phyloP scores from a whole-genome alignment of 2,329 filamentous ascomycete species.

The Fusarium verrucosum region DNA sequence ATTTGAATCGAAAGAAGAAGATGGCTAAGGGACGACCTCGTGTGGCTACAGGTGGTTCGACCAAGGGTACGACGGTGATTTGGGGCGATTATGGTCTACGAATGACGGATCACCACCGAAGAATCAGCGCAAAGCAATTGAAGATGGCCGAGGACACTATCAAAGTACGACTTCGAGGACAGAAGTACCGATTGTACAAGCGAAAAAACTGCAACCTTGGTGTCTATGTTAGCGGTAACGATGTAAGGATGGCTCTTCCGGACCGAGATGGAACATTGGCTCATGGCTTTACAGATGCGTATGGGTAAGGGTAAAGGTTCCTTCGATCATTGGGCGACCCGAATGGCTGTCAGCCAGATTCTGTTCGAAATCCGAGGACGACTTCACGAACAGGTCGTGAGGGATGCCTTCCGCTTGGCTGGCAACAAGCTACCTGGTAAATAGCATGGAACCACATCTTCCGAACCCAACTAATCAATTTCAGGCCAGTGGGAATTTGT shows the following conservation, averaged over 20 bases:
- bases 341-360: conserved; percentile 89
- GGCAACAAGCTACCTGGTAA: conserved; percentile 94
- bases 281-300: conserved; percentile 68
- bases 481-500: conserved; percentile 90
- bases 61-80: conserved; percentile 91
- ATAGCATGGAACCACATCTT: not conserved
- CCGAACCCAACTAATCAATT: conserved; percentile 32
- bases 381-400: conserved; percentile 92
- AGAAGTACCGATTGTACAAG: conserved; percentile 93
- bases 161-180: conserved; percentile 83
- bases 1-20: conserved; percentile 77
- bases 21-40: conserved; percentile 92
- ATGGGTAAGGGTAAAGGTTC: conserved; percentile 99
- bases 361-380: conserved; percentile 92
- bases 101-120: conserved; percentile 91
- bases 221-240: conserved; percentile 94
- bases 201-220: conserved; percentile 91
- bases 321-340: conserved; percentile 95
- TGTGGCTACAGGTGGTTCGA: conserved; percentile 89
- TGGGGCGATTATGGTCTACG: conserved; percentile 97
- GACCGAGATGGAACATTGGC: conserved; percentile 11
- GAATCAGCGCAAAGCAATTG: conserved; percentile 86
- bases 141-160: conserved; percentile 95
- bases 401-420: conserved; percentile 92
- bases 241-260: conserved; percentile 61